Percentiles rank a stretch among this genome's conserved stretches.
phyloP scores from a whole-genome alignment of 768 basidiomycete species.

The Guyanaporus albipodus region DNA sequence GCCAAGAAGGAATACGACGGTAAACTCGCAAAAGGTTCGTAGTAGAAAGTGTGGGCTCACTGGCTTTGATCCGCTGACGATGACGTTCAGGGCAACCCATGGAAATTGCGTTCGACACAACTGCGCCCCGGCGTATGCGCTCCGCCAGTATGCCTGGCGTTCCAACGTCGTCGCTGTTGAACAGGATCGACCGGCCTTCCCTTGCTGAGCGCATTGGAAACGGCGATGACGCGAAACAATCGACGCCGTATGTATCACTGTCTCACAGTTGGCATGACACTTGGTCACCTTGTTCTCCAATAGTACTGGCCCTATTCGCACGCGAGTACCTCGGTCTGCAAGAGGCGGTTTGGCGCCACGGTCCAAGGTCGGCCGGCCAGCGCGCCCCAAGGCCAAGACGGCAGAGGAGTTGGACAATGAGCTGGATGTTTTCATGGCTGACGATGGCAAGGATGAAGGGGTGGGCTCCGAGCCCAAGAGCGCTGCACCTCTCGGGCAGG shows the following conservation, averaged over 20 bases:
- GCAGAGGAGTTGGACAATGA: constrained; percentile 86
- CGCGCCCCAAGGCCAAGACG: constrained; percentile 58
- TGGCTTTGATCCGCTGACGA: constrained; percentile 1
- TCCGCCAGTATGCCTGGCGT: constrained; percentile 41
- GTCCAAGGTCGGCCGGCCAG: constrained; percentile 30
- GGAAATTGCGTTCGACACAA: constrained; percentile 58
- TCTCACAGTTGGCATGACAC: neutral
- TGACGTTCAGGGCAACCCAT: constrained; percentile 69
- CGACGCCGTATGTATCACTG: constrained; percentile 12
- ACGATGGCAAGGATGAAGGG: constrained; percentile 34
- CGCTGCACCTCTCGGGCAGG: constrained; percentile 27
- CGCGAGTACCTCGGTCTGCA: constrained; percentile 25
- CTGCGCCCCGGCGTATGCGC: constrained; percentile 43
- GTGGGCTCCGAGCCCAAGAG: constrained; percentile 17
- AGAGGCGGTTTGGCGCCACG: constrained; percentile 11
- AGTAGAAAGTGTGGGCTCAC: neutral
- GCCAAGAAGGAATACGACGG: constrained; percentile 86
- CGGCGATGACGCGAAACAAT: constrained; percentile 33
- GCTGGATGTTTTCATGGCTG: constrained; percentile 82
- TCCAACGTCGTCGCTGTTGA: constrained; percentile 58
- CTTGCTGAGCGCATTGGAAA: constrained; percentile 60
- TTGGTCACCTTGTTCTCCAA: constrained; percentile 1
- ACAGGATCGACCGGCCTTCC: constrained; percentile 72
- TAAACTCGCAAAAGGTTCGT: constrained; percentile 79
- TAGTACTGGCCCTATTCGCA: constrained; percentile 44